Evolutionary conservation across 306 rosid species (phyloP), one percentile per base, ranked within the genome.

Genomic region (Quillaja saponaria): DNA sequence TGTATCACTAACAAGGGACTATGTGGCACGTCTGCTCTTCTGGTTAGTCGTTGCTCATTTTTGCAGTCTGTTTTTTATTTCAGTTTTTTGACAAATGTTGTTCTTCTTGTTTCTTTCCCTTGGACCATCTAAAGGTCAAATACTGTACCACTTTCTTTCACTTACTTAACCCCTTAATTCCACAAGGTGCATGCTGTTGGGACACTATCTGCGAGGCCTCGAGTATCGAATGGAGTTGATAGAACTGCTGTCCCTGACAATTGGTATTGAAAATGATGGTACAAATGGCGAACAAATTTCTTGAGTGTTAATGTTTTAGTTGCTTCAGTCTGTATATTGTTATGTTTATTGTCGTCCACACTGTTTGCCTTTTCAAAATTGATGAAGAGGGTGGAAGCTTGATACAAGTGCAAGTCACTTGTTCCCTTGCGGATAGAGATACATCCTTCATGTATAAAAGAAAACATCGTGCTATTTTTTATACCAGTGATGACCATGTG

Each of bases 11-110:
- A 92, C 87, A 15, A 74, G 96, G 67, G 94, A 92, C 68, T 86
- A 88, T 64, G 85, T 88, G 38, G 98, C 96, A 15, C 92, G 95
- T 69, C 81, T 88, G 34, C 94, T 92, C 71, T 92, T 92, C 81
- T 88, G 96, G 98, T 92, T 55, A 84, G 95, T 73, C 28, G 1
- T 13, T 52, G 55, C 65, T 21, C 17, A 61, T 20, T 39, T 47
- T 50, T 39, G 44, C 44, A 2, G 3, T 25, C 31, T 4, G 31
- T 25, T 25, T 39, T 10, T 3, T n/a, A 6, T 25, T 48, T 56
- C 1, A 34, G 33, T 9, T 6, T n/a, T 9, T 34, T 55, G 15
- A 20, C 34, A 28, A 55, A 17, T 34, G 20, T 40, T 6, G 21
- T 53, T 1, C 11, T 7, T n/a, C n/a, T n/a, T n/a, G n/a, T n/a